Conservation (phyloP, 2,329 filamentous ascomycete species). For the Ramichloridium luteum region DNA sequence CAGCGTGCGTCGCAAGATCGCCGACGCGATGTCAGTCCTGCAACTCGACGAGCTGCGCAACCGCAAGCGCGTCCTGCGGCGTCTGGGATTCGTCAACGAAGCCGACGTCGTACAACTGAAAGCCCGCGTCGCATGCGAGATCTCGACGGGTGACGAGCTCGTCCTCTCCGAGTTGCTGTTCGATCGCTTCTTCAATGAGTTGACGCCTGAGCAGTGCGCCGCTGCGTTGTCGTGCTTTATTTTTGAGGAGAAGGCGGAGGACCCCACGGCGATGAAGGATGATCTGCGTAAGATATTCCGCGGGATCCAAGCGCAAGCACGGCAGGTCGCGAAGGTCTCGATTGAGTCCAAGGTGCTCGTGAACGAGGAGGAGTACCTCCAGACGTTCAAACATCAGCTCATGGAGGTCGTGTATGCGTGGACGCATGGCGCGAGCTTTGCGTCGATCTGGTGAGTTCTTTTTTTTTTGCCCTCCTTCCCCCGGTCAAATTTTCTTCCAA, state of each 20-base stretch:
- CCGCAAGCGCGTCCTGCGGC: constrained; percentile 85
- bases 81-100: constrained; percentile 91
- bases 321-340: constrained; percentile 82
- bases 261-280: constrained; percentile 58
- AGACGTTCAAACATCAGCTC: constrained; percentile 81
- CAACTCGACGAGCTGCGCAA: constrained; percentile 95
- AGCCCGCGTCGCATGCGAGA: constrained; percentile 93
- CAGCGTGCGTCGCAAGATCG: constrained; percentile 74
- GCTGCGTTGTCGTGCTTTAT: constrained; percentile 87
- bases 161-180: constrained; percentile 88
- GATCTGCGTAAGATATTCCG: constrained; percentile 76
- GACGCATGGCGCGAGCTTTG: constrained; percentile 81
- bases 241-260: constrained; percentile 88
- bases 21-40: constrained; percentile 71
- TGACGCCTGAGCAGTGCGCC: constrained; percentile 77
- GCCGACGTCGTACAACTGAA: constrained; percentile 92
- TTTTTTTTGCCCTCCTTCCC: constrained; percentile 3
- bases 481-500: constrained; percentile 5
- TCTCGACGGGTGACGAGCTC: constrained; percentile 90
- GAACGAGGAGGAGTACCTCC: constrained; percentile 90
- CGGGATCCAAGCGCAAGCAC: constrained; percentile 77
- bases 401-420: constrained; percentile 95
- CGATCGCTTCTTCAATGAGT: constrained; percentile 95
- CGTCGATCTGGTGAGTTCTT: constrained; percentile 75
- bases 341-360: constrained; percentile 85